A percentile compares a stretch with the other conserved stretches of the same genome.
phyloP scores from a whole-genome alignment of 805 yeast species.

The Metschnikowia aberdeeniae region DNA sequence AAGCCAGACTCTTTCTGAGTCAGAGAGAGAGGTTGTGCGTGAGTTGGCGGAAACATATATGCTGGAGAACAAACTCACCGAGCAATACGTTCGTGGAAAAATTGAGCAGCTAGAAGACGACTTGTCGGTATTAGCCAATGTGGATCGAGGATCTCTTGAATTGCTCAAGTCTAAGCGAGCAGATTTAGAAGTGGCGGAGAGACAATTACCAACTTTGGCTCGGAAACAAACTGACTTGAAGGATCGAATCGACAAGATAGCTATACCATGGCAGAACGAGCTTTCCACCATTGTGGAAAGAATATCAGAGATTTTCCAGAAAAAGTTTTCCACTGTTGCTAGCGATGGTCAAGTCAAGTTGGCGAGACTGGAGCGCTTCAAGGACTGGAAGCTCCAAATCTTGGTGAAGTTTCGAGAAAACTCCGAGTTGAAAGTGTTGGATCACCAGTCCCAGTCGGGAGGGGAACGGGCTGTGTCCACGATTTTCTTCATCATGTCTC shows the following conservation, averaged over 20 bases:
- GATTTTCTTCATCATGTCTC: slow-evolving; percentile 80
- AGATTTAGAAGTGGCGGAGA: slow-evolving; percentile 31
- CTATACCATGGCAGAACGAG: slow-evolving; percentile 57
- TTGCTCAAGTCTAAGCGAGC: slow-evolving; percentile 36
- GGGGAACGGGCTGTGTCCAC: slow-evolving; percentile 98
- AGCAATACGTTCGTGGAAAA: slow-evolving; percentile 32
- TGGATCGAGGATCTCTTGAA: slow-evolving; percentile 36
- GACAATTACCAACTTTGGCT: slow-evolving; percentile 34
- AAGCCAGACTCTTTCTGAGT: slow-evolving; percentile 35
- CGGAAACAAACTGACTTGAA: slow-evolving; percentile 26
- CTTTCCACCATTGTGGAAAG: slow-evolving; percentile 47
- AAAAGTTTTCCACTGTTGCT: slow-evolving; percentile 68
- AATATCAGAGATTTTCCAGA: slow-evolving; percentile 63
- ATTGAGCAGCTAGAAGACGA: slow-evolving; percentile 48
- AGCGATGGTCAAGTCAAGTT: slow-evolving; percentile 82
- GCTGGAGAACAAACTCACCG: slow-evolving; percentile 34
- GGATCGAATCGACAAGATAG: slow-evolving; percentile 35
- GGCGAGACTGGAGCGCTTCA: slow-evolving; percentile 47
- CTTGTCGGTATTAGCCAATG: slow-evolving; percentile 31
- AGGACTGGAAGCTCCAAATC: slow-evolving; percentile 81
- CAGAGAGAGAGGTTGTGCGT: slow-evolving; percentile 35
- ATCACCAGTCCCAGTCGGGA: slow-evolving; percentile 91
- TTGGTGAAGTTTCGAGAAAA: slow-evolving; percentile 80
- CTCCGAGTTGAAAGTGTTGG: slow-evolving; percentile 64
- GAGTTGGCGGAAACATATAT: slow-evolving; percentile 37